Evolutionary conservation across 2,329 filamentous ascomycete genomes (phyloP).

Genomic region (Botrytis pseudocinerea): DNA sequence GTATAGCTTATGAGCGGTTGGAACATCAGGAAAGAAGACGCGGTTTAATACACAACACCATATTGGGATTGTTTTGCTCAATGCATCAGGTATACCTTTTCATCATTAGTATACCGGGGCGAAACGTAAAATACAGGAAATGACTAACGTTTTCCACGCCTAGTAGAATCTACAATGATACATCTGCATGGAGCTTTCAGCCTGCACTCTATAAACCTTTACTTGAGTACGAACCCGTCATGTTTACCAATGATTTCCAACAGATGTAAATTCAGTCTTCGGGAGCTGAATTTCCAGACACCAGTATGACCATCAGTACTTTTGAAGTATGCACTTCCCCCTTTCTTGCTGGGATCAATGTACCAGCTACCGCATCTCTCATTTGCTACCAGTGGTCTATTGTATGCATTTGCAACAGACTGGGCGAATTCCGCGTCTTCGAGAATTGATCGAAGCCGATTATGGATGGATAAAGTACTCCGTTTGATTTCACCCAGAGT

Average conservation of each 20-base stretch:
- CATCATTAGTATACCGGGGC: conserved; percentile 27
- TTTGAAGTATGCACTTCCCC: conserved; percentile 88
- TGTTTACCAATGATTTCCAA: conserved; percentile 64
- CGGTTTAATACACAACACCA: conserved; percentile 89
- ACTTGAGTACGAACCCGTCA: conserved; percentile 61
- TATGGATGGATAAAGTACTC: conserved; percentile 73
- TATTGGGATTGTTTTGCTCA: conserved; percentile 90
- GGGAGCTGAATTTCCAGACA: conserved; percentile 85
- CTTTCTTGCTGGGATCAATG: conserved; percentile 64
- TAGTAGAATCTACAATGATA: conserved; percentile 90
- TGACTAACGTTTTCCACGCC: conserved; percentile 75
- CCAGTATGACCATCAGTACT: conserved; percentile 92
- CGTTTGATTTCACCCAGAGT: conserved; percentile 72
- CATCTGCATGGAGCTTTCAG: conserved; percentile 48
- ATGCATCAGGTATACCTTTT: conserved; percentile 83
- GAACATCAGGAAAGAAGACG: conserved; percentile 65
- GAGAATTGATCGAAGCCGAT: conserved; percentile 78
- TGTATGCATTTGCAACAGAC: conserved; percentile 54
- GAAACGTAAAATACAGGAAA: neutral
- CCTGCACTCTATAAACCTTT: neutral
- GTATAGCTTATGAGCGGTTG: conserved; percentile 55
- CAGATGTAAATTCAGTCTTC: conserved; percentile 82
- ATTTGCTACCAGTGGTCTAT: conserved; percentile 80
- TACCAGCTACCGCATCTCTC: conserved; percentile 98
- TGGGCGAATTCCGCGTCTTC: conserved; percentile 75